These are phyloP conservation scores for Colletotrichum australisinense DNA, from an alignment of 2,329 filamentous ascomycete species.

Conservation along the genomic window DNA sequence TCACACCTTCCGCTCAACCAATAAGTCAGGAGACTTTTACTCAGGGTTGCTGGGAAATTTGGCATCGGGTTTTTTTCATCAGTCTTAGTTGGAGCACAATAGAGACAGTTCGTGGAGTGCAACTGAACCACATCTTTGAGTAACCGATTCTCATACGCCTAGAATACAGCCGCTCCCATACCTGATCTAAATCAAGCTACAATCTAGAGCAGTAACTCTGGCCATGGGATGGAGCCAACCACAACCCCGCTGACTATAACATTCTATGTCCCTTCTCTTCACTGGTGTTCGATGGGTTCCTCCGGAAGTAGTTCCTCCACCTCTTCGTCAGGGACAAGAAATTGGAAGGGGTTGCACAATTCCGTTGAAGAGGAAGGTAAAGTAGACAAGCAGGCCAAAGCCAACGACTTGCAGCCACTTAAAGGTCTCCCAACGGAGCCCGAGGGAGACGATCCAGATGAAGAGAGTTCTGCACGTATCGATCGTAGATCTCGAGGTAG, in stretches of 20 bases:
- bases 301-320: conserved; percentile 79
- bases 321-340: conserved; percentile 66
- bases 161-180: neutral
- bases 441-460: conserved; percentile 96
- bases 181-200: neutral
- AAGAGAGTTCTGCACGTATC: conserved; percentile 98
- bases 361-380: conserved; percentile 96
- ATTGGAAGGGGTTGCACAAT: conserved; percentile 84
- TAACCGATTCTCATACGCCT: neutral
- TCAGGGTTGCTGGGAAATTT: neutral
- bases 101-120: neutral
- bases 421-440: conserved; percentile 95
- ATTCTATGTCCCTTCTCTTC: neutral
- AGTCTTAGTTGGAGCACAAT: neutral
- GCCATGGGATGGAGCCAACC: neutral
- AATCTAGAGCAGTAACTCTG: neutral
- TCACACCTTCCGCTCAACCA: neutral
- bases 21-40: neutral
- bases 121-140: neutral
- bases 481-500: conserved; percentile 94
- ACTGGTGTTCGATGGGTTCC: conserved; percentile 81
- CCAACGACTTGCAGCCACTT: conserved; percentile 95
- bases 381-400: conserved; percentile 91
- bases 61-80: neutral
- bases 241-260: neutral